Percentiles rank a stretch among this genome's conserved stretches.
Evolutionary conservation across 176 grass and related monocot species (phyloP).

Genomic region (Areca catechu): DNA sequence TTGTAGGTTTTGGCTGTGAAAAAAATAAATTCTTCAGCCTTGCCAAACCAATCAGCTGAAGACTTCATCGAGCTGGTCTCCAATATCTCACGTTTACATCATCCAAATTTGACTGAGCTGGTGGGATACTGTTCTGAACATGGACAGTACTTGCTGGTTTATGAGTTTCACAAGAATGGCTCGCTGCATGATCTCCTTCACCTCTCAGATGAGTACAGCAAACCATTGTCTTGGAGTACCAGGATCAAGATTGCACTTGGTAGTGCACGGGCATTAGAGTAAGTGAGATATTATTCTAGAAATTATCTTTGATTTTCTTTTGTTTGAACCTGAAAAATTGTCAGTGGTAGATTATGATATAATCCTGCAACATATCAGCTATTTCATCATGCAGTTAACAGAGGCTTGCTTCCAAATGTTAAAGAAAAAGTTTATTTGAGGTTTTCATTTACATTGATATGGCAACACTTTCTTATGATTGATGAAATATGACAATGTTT

Average conservation of each 20-base stretch:
- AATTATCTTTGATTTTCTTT: too few species aligned
- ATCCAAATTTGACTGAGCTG: slow-evolving; percentile 77
- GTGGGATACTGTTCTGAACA: slow-evolving; percentile 94
- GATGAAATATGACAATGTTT: too few species aligned
- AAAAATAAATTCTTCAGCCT: slow-evolving; percentile 65
- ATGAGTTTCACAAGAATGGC: slow-evolving; percentile 76
- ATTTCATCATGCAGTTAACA: too few species aligned
- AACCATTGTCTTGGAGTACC: slow-evolving; percentile 76
- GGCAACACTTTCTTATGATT: too few species aligned
- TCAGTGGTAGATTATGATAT: too few species aligned
- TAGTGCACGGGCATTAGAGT: slow-evolving; percentile 85
- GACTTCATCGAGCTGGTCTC: slow-evolving; percentile 78
- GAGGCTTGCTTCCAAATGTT: too few species aligned
- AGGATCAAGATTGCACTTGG: slow-evolving; percentile 95
- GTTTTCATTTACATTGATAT: too few species aligned
- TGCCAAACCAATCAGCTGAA: slow-evolving; percentile 66
- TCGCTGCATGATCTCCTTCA: slow-evolving; percentile 89
- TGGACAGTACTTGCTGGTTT: slow-evolving; percentile 83
- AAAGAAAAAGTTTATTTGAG: too few species aligned
- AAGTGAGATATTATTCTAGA: slow-evolving; percentile 23
- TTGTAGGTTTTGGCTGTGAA: slow-evolving; percentile 82
- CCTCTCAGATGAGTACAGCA: slow-evolving; percentile 70
- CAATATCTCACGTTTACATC: slow-evolving; percentile 57
- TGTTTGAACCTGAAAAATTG: too few species aligned
- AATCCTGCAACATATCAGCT: too few species aligned